phyloP scores from a whole-genome alignment of 2,329 filamentous ascomycete genomes.

The Paecilomyces variotii region DNA sequence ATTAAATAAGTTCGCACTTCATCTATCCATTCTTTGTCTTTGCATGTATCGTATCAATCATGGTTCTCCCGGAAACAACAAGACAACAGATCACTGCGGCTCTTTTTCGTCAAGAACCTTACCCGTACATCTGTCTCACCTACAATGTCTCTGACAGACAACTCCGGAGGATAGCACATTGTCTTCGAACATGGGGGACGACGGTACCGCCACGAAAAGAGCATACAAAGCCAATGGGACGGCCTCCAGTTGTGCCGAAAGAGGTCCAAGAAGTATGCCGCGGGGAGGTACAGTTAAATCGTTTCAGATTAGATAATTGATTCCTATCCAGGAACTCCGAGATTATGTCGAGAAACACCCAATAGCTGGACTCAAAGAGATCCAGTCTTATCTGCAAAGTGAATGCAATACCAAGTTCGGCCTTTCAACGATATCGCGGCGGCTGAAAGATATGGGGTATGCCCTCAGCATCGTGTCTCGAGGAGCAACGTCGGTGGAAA shows the following conservation, averaged over 20 bases:
- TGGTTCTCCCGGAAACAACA: conserved; percentile 2
- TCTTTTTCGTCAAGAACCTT: conserved; percentile 6
- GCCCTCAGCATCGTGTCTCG: conserved; percentile 2
- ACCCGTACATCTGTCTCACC: conserved; percentile 2
- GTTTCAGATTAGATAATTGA: neutral
- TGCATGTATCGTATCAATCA: neutral
- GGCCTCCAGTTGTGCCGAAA: neutral
- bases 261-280: conserved; percentile 2
- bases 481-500: neutral
- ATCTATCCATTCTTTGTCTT: neutral
- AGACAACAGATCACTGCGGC: conserved; percentile 3
- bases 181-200: conserved; percentile 5
- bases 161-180: conserved; percentile 10
- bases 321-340: neutral
- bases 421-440: conserved; percentile 2
- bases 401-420: conserved; percentile 2
- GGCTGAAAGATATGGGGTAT: conserved; percentile 5
- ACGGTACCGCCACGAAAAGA: conserved; percentile 2
- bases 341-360: conserved; percentile 4
- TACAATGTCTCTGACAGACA: conserved; percentile 38
- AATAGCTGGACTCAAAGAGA: conserved; percentile 3
- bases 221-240: conserved; percentile 3
- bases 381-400: conserved; percentile 2
- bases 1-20: neutral
- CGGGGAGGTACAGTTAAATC: neutral